Conservation (phyloP, 2,329 filamentous ascomycete genomes). For the Cytospora schulzeri region DNA sequence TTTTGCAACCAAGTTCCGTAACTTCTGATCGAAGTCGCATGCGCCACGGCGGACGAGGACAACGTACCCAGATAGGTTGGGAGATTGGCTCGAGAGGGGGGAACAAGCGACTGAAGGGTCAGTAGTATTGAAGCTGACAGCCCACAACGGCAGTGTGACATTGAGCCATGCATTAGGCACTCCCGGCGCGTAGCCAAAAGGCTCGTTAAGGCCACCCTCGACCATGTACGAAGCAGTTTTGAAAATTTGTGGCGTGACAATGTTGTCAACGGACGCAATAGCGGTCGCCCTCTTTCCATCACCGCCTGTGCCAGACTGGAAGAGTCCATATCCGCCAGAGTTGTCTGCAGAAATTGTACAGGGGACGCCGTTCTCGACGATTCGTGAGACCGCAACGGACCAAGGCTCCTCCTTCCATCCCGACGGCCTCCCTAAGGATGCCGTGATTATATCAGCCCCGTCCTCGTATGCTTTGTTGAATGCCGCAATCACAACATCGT, state of each 20-base stretch:
- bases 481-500: slow-evolving; percentile 61
- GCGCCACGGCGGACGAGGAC: slow-evolving; percentile 62
- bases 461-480: slow-evolving; percentile 63
- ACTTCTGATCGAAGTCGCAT: slow-evolving; percentile 59
- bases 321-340: slow-evolving; percentile 47
- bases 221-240: slow-evolving; percentile 46
- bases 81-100: slow-evolving; percentile 53
- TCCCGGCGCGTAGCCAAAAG: slow-evolving; percentile 49
- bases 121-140: slow-evolving; percentile 51
- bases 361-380: slow-evolving; percentile 55
- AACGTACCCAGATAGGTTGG: slow-evolving; percentile 59
- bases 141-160: slow-evolving; percentile 53
- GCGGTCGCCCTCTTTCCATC: slow-evolving; percentile 50
- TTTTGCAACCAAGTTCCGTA: slow-evolving; percentile 51
- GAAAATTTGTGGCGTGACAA: slow-evolving; percentile 45
- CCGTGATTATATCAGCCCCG: slow-evolving; percentile 59
- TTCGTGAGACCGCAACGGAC: slow-evolving; percentile 53
- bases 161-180: slow-evolving; percentile 45
- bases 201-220: slow-evolving; percentile 35
- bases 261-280: slow-evolving; percentile 55
- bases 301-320: slow-evolving; percentile 52
- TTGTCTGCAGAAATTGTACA: slow-evolving; percentile 59
- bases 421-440: slow-evolving; percentile 53
- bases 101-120: slow-evolving; percentile 54
- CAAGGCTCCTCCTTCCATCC: slow-evolving; percentile 57